A percentile compares a stretch with the other conserved stretches of the same genome.
Conservation (phyloP, 2,329 filamentous ascomycete species). For the Xylariomycetidae sp. region DNA sequence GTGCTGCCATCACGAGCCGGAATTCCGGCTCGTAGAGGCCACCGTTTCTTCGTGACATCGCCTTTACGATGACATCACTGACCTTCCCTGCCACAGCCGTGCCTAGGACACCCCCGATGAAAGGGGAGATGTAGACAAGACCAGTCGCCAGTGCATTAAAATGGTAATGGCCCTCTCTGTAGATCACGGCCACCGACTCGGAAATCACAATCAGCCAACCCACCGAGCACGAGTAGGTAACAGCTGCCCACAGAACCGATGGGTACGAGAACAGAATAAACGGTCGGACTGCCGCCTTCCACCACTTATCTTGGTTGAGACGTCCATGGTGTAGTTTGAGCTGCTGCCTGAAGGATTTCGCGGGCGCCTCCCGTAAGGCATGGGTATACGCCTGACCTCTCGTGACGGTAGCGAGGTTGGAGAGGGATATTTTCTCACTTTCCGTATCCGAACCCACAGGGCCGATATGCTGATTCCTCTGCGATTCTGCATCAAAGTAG, state of each 20-base stretch:
- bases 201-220: conserved; percentile 96
- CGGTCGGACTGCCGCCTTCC: conserved; percentile 70
- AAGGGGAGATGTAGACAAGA: conserved; percentile 84
- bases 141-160: conserved; percentile 79
- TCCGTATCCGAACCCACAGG: conserved; percentile 31
- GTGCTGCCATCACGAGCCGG: conserved; percentile 79
- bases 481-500: conserved; percentile 15
- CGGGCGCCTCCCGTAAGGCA: conserved; percentile 60
- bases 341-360: conserved; percentile 68
- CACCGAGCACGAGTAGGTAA: conserved; percentile 81
- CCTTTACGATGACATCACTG: conserved; percentile 78
- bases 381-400: conserved; percentile 61
- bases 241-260: conserved; percentile 79
- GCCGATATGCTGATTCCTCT: conserved; percentile 2
- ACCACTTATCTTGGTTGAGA: conserved; percentile 73
- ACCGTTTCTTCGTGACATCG: conserved; percentile 80
- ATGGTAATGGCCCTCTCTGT: conserved; percentile 67
- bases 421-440: conserved; percentile 36
- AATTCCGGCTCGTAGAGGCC: conserved; percentile 95
- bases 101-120: conserved; percentile 83
- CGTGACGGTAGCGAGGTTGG: conserved; percentile 28
- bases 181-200: conserved; percentile 79
- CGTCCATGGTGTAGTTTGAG: conserved; percentile 75
- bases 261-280: conserved; percentile 87
- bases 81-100: conserved; percentile 86